A percentile compares a stretch with the other conserved stretches of the same genome.
These are phyloP conservation scores for Tilletia horrida DNA, from an alignment of 1,284 basidiomycete genomes.

Conservation along the genomic window DNA sequence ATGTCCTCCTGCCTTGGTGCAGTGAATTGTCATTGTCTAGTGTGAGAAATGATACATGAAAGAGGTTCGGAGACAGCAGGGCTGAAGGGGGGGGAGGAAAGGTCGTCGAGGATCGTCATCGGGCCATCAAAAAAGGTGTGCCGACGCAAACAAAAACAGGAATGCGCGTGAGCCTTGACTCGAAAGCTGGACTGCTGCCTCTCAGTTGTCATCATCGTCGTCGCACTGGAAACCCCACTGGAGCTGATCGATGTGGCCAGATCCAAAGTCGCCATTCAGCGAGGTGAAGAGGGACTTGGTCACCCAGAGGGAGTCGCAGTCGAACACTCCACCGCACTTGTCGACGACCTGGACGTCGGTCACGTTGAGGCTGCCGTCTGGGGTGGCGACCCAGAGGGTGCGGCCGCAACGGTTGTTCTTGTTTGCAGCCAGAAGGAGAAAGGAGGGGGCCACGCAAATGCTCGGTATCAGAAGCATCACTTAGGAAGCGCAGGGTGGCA, in stretches of 20 bases:
- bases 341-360: neutral
- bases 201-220: too few species aligned
- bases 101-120: too few species aligned
- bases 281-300: neutral
- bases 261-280: neutral
- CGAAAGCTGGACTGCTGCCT: too few species aligned
- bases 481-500: too few species aligned
- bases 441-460: neutral
- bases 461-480: neutral
- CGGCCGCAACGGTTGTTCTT: neutral
- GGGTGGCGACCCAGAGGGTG: neutral
- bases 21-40: too few species aligned
- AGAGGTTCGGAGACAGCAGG: too few species aligned
- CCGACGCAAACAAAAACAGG: too few species aligned
- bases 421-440: neutral
- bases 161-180: too few species aligned
- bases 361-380: neutral
- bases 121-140: too few species aligned
- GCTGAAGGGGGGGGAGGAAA: too few species aligned
- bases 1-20: too few species aligned
- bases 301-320: conserved; percentile 8
- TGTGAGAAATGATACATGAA: too few species aligned
- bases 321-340: neutral
- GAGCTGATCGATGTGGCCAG: neutral
- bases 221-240: neutral